Evolutionary conservation across 2,329 filamentous ascomycete species (phyloP).

Genomic region (Coniochaeta pulveracea): DNA sequence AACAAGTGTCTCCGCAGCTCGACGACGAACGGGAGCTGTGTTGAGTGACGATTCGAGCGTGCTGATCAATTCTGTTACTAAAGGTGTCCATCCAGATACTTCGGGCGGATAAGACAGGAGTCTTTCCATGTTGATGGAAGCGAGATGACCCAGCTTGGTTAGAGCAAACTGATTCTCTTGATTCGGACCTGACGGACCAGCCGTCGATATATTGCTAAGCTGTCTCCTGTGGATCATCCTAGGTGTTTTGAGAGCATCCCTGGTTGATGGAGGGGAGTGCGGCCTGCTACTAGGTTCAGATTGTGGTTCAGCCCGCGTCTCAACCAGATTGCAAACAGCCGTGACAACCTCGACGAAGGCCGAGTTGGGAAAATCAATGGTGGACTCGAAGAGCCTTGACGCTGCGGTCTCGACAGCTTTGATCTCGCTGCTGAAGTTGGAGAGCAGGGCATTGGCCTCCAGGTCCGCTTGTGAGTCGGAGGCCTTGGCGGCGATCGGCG

Average conservation of each 20-base stretch:
- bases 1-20: slow-evolving; percentile 55
- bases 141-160: slow-evolving; percentile 62
- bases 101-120: slow-evolving; percentile 56
- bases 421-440: slow-evolving; percentile 69
- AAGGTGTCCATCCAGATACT: slow-evolving; percentile 63
- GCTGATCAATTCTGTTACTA: slow-evolving; percentile 44
- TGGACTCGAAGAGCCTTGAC: slow-evolving; percentile 80
- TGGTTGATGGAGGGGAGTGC: slow-evolving; percentile 21
- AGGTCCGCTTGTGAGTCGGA: slow-evolving; percentile 36
- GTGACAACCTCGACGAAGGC: slow-evolving; percentile 68
- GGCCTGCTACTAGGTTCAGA: slow-evolving; percentile 21
- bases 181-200: slow-evolving; percentile 32
- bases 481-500: slow-evolving; percentile 33
- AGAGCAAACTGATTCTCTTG: slow-evolving; percentile 58
- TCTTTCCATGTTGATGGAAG: slow-evolving; percentile 63
- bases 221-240: slow-evolving; percentile 28
- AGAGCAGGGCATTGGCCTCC: slow-evolving; percentile 39
- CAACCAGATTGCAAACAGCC: slow-evolving; percentile 63
- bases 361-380: slow-evolving; percentile 75
- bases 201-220: slow-evolving; percentile 33
- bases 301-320: slow-evolving; percentile 18
- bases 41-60: slow-evolving; percentile 35
- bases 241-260: slow-evolving; percentile 22
- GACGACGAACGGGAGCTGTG: slow-evolving; percentile 40
- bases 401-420: slow-evolving; percentile 83